These are phyloP conservation scores for Gelatoporia subvermispora DNA, from an alignment of 768 basidiomycete species.

Conservation along the genomic window DNA sequence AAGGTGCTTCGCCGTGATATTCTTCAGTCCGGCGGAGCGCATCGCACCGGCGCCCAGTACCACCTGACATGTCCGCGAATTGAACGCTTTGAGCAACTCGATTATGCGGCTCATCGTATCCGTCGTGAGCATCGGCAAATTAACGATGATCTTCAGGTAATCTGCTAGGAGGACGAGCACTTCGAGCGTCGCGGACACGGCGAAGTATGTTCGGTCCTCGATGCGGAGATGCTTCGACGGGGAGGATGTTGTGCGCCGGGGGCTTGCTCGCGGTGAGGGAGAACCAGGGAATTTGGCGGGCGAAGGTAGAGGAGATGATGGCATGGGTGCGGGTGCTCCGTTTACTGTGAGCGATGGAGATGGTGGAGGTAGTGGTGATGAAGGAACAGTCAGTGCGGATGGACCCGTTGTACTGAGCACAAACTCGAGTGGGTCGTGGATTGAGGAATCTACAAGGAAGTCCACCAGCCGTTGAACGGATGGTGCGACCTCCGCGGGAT, in stretches of 20 bases:
- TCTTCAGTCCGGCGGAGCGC: constrained; percentile 94
- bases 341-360: constrained; percentile 16
- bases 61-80: constrained; percentile 96
- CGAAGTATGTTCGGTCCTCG: constrained; percentile 81
- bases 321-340: constrained; percentile 7
- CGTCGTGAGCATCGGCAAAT: constrained; percentile 83
- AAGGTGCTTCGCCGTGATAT: constrained; percentile 97
- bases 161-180: constrained; percentile 71
- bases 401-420: constrained; percentile 26
- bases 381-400: constrained; percentile 17
- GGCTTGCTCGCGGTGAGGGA: constrained; percentile 7
- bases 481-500: constrained; percentile 65
- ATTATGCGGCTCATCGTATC: constrained; percentile 94
- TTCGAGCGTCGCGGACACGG: constrained; percentile 80
- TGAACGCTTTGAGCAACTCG: constrained; percentile 96
- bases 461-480: constrained; percentile 67
- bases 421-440: constrained; percentile 75
- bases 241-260: constrained; percentile 11
- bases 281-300: constrained; percentile 14
- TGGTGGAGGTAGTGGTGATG: constrained; percentile 19
- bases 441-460: constrained; percentile 74
- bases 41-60: constrained; percentile 99
- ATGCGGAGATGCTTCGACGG: constrained; percentile 61
- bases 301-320: constrained; percentile 24
- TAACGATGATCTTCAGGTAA: constrained; percentile 85